Evolutionary conservation across 768 basidiomycete species (phyloP), one percentile per base, ranked within the genome.

Genomic region (Amanita thiersii): DNA sequence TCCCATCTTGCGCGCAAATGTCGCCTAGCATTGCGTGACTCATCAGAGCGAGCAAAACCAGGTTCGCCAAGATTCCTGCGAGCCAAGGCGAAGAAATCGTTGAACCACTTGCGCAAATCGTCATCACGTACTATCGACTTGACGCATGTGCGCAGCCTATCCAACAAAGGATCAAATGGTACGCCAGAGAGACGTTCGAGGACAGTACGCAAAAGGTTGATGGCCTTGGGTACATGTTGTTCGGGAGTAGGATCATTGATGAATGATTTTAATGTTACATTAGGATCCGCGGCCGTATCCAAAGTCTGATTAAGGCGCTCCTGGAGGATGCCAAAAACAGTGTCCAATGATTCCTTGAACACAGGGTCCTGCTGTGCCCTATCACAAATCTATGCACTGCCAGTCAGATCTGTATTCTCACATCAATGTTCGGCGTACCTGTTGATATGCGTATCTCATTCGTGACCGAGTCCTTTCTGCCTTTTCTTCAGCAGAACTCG

Each of bases 221-320:
- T 57, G 2, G 76, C 78, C 28, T 68, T 65, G 34, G 70, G 61
- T 19, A 83, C 55, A 47, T 82, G 78, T 52, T 82, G 71, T 38
- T 78, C 80, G 3, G 72, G 65, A 0, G 80, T 76, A 12, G 77
- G 71, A 38, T 86, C 82, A 6, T 72, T 55, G 41, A 85, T 65
- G 52, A 85, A 72, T 2, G 66, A 65, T 10, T 71, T 65, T 25
- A 86, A 63, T 0, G 73, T 71, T 18, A 67, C 54, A 42, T 70
- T 65, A 30, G 68, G 57, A 37, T 60, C 65, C 1, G 70, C 59
- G 0, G 72, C 72, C 1, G 67, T 62, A 36, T 79, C 73, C 24
- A 79, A 61, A 0, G 72, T 64, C 28, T 61, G 57, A 43, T 72
- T 64, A 23, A 83, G 51, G 56, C 83, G 79, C 45, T 77, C 75